Evolutionary conservation across 2,329 filamentous ascomycete species (phyloP), one percentile per base, ranked within the genome.

Genomic region (Hirsutella thompsonii): DNA sequence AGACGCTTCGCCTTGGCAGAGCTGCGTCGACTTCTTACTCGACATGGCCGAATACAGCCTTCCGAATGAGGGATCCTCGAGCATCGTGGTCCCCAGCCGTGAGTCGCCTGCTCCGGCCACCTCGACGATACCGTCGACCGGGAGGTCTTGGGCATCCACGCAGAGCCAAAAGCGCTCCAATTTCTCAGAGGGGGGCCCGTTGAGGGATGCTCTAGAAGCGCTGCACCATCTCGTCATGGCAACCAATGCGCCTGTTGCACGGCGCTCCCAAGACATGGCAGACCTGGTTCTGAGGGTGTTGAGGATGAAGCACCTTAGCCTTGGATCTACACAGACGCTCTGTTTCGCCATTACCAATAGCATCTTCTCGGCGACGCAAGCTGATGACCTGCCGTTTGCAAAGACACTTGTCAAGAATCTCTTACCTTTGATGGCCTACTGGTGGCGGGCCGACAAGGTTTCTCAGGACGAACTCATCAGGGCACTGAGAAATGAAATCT

Each of bases 321-420:
- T 79, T 34, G 75, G 76, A 36, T 74, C 73, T 49, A 63, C 79
- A 39, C 83, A 88, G 50, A 80, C 83, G 52, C 63, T 81, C 42
- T 81, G 82, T 14, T 87, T 96, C 55, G 77, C 76, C 35, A 72
- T 80, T 35, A 68, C 95, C 52, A 93, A 94, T 60, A 66, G 69
- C 38, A 59, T 94, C 5, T 65, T 94, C 38, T 64, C 70, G 32
- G 72, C 70, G 42, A 74, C 76, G 3, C 70, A 83, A 42, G 76
- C 80, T 37, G 83, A 94, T 52, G 74, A 84, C 45, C 69, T 80
- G 13, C 58, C 67, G 1, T 67, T 87, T 40, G 75, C 81, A 3
- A 73, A 72, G 47, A 67, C 65, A 28, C 63, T 81, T 30, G 69
- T 82, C 14, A 63, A 68, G 41, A 69, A 74, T 6, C 56, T 89